Evolutionary conservation across 1,284 basidiomycete species (phyloP), one percentile per base, ranked within the genome.

Genomic region (Moesziomyces sp.): DNA sequence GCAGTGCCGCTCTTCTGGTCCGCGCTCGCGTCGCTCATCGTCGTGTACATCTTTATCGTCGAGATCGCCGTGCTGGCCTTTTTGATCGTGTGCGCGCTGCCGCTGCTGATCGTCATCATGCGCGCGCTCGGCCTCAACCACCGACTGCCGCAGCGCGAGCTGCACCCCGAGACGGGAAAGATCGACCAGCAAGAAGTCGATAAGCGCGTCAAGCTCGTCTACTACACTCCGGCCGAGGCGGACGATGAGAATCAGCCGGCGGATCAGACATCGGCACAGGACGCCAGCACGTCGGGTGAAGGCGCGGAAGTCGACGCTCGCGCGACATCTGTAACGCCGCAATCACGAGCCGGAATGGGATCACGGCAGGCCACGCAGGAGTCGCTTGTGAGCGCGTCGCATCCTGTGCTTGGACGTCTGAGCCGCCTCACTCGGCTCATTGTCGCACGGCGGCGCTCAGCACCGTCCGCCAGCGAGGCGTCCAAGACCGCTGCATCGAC

Each of bases 41-140:
- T 79, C 43, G 58, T 73, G 23, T 81, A 81, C 51, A 42, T 79
- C 49, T 62, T 78, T 46, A 72, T 81, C 21, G 7, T 81, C 28
- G 76, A 79, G 61, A 60, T 81, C 50, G 58, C 62, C 8, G 24
- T 80, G 45, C 65, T 81, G 38, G 62, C 68, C 16, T 71, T 78
- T 26, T 23, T 74, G 13, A 60, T 78, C 49, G 71, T 78, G 21
- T 81, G 79, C 54, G 77, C 75, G 30, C 55, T 78, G 23, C 77
- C 79, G n/a, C 35, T 73, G 33, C 45, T 80, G 18, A 59, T 80
- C 47, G 58, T 64, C 56, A 49, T 74, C 7, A 42, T 81, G 47
- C 69, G 79, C 16, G 78, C 70, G 10, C 47, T 81, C 40, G 79
- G 79, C 4, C 40, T 79, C 7, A 47, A 35, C 5, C 56, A 75